phyloP scores from a whole-genome alignment of 2,329 filamentous ascomycete genomes.

The Alternaria incomplexa region DNA sequence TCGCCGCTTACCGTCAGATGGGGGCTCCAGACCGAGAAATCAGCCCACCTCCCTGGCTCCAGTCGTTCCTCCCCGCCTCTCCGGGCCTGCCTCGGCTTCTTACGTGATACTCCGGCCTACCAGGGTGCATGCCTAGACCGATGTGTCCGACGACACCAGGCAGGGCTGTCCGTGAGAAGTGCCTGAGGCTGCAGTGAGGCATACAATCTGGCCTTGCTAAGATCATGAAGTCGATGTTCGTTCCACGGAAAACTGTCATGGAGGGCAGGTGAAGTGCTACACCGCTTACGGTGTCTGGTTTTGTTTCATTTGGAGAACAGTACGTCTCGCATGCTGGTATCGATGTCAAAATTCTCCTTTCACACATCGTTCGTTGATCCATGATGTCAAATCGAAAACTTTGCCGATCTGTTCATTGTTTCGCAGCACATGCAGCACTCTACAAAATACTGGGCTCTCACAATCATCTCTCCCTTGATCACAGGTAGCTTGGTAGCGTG shows the following conservation, averaged over 20 bases:
- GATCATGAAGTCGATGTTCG: accelerated
- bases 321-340: accelerated
- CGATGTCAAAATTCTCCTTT: not conserved
- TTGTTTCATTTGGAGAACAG: not conserved
- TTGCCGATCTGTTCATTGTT: not conserved
- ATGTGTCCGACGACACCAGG: not conserved
- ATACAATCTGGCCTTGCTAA: not conserved
- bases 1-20: constrained; percentile 1
- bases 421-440: not conserved
- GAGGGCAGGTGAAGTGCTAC: not conserved
- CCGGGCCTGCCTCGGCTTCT: constrained; percentile 4
- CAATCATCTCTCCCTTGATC: not conserved
- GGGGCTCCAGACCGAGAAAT: not conserved
- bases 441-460: not conserved
- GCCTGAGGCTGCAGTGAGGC: no score
- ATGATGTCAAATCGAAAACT: not conserved
- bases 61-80: not conserved
- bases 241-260: not conserved
- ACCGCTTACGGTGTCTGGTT: accelerated
- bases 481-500: not conserved
- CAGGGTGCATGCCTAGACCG: not conserved
- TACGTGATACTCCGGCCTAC: not conserved
- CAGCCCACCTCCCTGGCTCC: not conserved
- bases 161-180: not conserved
- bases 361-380: not conserved